Percentiles rank a stretch among this genome's conserved stretches.
Evolutionary conservation across 257 asterid species (phyloP).

Genomic region (Capsicum chinense): DNA sequence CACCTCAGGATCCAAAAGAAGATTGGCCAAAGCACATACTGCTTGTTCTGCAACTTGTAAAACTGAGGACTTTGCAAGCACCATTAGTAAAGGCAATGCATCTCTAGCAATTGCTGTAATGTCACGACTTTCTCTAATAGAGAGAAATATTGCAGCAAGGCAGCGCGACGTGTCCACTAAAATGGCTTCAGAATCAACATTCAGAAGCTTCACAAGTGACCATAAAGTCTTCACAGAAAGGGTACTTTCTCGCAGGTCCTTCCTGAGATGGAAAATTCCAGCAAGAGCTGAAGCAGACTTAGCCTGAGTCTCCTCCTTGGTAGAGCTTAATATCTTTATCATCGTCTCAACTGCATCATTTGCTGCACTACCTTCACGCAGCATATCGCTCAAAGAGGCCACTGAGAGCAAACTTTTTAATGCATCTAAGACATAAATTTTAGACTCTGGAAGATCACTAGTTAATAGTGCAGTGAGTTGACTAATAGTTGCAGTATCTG

Average conservation of each 20-base stretch:
- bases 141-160: constrained; percentile 88
- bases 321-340: constrained; percentile 79
- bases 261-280: constrained; percentile 78
- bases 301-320: constrained; percentile 89
- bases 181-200: constrained; percentile 67
- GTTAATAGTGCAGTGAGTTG: constrained; percentile 93
- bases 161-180: constrained; percentile 78
- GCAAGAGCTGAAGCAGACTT: constrained; percentile 92
- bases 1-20: constrained; percentile 83
- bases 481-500: constrained; percentile 97
- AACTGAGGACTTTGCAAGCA: constrained; percentile 74
- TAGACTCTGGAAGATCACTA: constrained; percentile 96
- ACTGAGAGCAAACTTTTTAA: constrained; percentile 88
- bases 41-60: constrained; percentile 94
- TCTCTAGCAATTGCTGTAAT: constrained; percentile 84
- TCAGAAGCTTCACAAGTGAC: constrained; percentile 68
- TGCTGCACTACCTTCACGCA: constrained; percentile 97
- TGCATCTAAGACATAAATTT: constrained; percentile 89
- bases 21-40: constrained; percentile 91
- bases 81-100: constrained; percentile 70
- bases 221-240: constrained; percentile 71
- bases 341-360: constrained; percentile 96
- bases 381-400: constrained; percentile 79
- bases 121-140: constrained; percentile 83
- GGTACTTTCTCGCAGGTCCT: constrained; percentile 88